Evolutionary conservation across 2,329 filamentous ascomycete genomes (phyloP).

Genomic region (Alternaria postmessia): DNA sequence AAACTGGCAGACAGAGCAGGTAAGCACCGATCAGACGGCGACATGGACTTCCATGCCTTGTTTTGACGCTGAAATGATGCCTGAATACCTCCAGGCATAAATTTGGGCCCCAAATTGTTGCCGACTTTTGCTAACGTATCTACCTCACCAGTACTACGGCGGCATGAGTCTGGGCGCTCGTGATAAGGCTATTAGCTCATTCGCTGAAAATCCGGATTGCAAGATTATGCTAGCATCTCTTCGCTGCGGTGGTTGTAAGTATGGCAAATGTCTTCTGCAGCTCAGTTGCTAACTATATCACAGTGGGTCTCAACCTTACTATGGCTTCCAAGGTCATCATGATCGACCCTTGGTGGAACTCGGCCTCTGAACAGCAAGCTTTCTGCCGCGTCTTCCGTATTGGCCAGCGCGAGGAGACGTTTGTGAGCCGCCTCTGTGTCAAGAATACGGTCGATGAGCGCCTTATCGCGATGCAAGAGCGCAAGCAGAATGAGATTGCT

Average conservation of each 20-base stretch:
- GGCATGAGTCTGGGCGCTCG: conserved; percentile 56
- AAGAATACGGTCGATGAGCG: conserved; percentile 66
- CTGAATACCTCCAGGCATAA: not conserved
- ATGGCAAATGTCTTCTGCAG: not conserved
- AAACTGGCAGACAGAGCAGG: conserved; percentile 57
- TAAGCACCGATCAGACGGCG: conserved; percentile 27
- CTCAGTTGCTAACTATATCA: not conserved
- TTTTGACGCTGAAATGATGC: not conserved
- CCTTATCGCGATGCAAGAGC: conserved; percentile 63
- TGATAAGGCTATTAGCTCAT: conserved; percentile 57
- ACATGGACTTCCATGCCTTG: not conserved
- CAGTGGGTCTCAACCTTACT: conserved; percentile 65
- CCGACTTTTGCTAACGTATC: conserved; percentile 11
- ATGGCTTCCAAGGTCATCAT: conserved; percentile 61
- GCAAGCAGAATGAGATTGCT: conserved; percentile 60
- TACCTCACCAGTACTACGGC: conserved; percentile 55
- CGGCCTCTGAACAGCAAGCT: conserved; percentile 68
- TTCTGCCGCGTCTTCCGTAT: conserved; percentile 70
- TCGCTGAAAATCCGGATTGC: conserved; percentile 51
- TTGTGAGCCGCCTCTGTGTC: conserved; percentile 66
- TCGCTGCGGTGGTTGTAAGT: conserved; percentile 61
- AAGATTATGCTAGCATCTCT: conserved; percentile 65
- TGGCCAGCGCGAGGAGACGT: conserved; percentile 68
- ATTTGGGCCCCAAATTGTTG: not conserved
- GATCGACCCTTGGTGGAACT: conserved; percentile 68